These are phyloP conservation scores for Candida berthetii DNA, from an alignment of 805 yeast genomes.

Conservation along the genomic window DNA sequence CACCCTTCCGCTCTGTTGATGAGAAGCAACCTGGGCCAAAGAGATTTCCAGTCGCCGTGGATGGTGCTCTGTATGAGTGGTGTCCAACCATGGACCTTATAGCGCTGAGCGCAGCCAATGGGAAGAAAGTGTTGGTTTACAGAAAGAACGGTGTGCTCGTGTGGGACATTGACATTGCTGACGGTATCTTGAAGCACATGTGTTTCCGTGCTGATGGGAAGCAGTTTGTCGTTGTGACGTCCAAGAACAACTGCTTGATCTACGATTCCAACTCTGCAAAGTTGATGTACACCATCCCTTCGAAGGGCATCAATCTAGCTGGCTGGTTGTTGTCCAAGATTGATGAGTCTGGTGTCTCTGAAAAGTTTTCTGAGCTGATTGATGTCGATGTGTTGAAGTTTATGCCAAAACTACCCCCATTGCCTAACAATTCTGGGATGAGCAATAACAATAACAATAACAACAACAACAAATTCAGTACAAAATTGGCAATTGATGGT, in stretches of 20 bases:
- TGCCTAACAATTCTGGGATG: constrained; percentile 13
- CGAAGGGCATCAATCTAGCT: constrained; percentile 8
- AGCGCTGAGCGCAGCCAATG: constrained; percentile 38
- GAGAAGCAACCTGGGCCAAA: background rate
- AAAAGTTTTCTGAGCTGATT: constrained; percentile 19
- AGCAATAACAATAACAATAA: constrained; percentile 4
- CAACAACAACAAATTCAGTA: background rate
- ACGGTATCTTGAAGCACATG: constrained; percentile 6
- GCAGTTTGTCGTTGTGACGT: constrained; percentile 37
- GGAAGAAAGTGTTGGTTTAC: constrained; percentile 42
- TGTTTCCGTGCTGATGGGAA: constrained; percentile 35
- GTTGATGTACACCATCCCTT: constrained; percentile 18
- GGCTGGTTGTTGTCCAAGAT: constrained; percentile 7
- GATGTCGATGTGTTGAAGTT: constrained; percentile 23
- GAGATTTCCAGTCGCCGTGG: constrained; percentile 1
- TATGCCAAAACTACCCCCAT: constrained; percentile 30
- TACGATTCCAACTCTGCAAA: constrained; percentile 42
- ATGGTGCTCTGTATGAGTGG: constrained; percentile 21
- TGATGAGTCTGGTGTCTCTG: background rate
- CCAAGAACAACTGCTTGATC: constrained; percentile 34
- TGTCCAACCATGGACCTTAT: constrained; percentile 51
- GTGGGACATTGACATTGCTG: constrained; percentile 36
- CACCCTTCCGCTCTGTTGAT: background rate
- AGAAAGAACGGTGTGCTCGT: constrained; percentile 48
- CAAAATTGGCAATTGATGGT: constrained; percentile 17